A percentile compares a stretch with the other conserved stretches of the same genome.
Conservation (phyloP, 345 rosid species). For the Gossypium turneri region DNA sequence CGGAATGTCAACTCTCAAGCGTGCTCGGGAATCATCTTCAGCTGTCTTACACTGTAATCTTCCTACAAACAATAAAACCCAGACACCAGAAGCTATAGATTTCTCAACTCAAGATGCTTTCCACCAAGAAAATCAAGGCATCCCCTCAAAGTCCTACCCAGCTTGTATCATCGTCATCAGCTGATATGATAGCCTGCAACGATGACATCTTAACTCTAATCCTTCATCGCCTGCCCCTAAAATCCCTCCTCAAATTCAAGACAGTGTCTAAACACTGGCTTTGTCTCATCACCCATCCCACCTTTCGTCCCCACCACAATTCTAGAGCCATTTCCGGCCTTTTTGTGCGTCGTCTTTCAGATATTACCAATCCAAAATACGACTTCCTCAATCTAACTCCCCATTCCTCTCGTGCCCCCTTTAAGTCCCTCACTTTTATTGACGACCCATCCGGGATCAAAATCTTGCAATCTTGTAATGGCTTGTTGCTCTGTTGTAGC, state of each 20-base stretch:
- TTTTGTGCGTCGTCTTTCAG: slow-evolving; percentile 3
- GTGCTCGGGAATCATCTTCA: not conserved
- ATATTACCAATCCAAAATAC: not conserved
- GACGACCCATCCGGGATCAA: slow-evolving; percentile 21
- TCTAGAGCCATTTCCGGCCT: slow-evolving; percentile 11
- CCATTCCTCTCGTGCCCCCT: slow-evolving; percentile 16
- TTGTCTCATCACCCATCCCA: slow-evolving; percentile 26
- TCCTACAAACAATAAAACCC: not conserved
- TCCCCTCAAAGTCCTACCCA: not conserved
- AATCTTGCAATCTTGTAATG: slow-evolving; percentile 43
- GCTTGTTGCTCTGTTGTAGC: slow-evolving; percentile 38
- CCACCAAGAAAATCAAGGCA: not conserved
- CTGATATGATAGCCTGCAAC: slow-evolving; percentile 19
- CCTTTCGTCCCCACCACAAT: slow-evolving; percentile 5
- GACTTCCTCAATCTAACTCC: slow-evolving; percentile 22
- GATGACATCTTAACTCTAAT: slow-evolving; percentile 28
- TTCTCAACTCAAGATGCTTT: slow-evolving; percentile 5
- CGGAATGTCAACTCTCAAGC: not conserved
- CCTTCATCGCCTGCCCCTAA: slow-evolving; percentile 26
- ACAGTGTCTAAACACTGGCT: slow-evolving; percentile 32
- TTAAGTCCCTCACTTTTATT: slow-evolving; percentile 19
- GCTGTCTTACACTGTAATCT: not conserved
- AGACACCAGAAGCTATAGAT: not conserved
- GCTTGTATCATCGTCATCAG: slow-evolving; percentile 8
- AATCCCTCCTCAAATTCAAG: slow-evolving; percentile 35